Percentiles rank a stretch among this genome's conserved stretches.
These are phyloP conservation scores for Bruguiera parviflora DNA, from an alignment of 345 rosid genomes.

Conservation along the genomic window DNA sequence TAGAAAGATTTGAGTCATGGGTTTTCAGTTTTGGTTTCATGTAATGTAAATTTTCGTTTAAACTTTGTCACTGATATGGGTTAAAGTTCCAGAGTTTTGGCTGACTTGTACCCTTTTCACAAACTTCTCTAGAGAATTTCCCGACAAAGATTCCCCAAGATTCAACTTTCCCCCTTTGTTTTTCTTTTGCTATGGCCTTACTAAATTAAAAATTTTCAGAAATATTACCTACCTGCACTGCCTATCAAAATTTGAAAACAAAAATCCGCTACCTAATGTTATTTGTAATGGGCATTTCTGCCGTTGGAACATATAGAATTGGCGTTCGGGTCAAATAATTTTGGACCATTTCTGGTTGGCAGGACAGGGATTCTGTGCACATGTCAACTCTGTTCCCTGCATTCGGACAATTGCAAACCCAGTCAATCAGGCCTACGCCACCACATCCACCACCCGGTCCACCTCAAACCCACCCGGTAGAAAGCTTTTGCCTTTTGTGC, in stretches of 20 bases:
- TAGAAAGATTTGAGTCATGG: too few relatives aligned
- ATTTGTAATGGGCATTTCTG: too few relatives aligned
- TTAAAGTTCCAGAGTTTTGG: not conserved
- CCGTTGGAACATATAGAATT: too few relatives aligned
- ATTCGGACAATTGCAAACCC: slow-evolving; percentile 56
- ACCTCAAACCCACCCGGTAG: slow-evolving; percentile 47
- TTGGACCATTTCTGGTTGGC: slow-evolving; percentile 13
- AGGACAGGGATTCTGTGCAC: slow-evolving; percentile 64
- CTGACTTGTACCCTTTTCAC: slow-evolving; percentile 7
- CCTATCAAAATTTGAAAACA: too few relatives aligned
- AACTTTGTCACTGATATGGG: not conserved
- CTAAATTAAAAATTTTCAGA: not conserved
- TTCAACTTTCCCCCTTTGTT: not conserved
- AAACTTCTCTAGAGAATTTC: not conserved
- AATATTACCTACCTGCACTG: not conserved
- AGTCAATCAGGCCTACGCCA: slow-evolving; percentile 36
- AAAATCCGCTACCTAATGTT: too few relatives aligned
- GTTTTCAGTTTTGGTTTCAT: too few relatives aligned
- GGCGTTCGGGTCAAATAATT: not conserved
- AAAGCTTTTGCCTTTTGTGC: not conserved
- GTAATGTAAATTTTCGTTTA: not conserved
- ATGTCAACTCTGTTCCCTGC: slow-evolving; percentile 58
- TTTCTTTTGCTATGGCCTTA: not conserved
- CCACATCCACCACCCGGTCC: slow-evolving; percentile 39
- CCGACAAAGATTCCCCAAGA: not conserved